Conservation (phyloP, 2,329 filamentous ascomycete genomes). For the Claviceps paspali region DNA sequence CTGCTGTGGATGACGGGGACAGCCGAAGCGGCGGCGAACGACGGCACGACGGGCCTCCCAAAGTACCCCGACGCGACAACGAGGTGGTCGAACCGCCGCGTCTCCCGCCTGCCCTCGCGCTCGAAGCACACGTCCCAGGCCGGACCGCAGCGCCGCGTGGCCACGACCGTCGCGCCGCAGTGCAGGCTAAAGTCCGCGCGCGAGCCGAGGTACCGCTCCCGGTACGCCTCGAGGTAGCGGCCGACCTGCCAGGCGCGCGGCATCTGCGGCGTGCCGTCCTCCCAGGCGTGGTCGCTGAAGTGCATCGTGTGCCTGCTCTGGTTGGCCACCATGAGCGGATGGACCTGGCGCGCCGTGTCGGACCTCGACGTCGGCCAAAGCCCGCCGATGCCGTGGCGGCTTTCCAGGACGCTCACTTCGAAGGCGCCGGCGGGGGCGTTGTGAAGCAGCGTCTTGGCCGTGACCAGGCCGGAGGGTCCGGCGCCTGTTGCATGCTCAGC, state of each 20-base stretch:
- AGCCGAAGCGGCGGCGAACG: conserved; percentile 10
- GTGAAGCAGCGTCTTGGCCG: conserved; percentile 58
- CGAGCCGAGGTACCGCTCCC: conserved; percentile 36
- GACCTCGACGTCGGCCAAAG: conserved; percentile 51
- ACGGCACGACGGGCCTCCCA: conserved; percentile 41
- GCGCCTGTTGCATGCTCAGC: conserved; percentile 33
- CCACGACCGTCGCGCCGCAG: conserved; percentile 31
- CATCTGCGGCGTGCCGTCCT: conserved; percentile 43
- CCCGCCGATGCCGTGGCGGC: conserved; percentile 50
- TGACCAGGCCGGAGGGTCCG: conserved; percentile 52
- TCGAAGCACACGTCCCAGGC: conserved; percentile 28
- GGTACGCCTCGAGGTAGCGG: conserved; percentile 52
- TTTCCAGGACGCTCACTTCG: conserved; percentile 56
- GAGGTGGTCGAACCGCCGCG: conserved; percentile 51
- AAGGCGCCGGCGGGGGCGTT: conserved; percentile 40
- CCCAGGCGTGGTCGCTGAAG: conserved; percentile 61
- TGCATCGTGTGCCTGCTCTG: conserved; percentile 63
- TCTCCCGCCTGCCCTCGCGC: conserved; percentile 22
- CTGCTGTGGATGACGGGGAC: conserved; percentile 54
- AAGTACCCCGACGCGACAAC: conserved; percentile 68
- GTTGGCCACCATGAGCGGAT: conserved; percentile 57
- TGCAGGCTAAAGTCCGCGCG: conserved; percentile 27
- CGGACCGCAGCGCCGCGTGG: conserved; percentile 17
- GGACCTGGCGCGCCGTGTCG: conserved; percentile 36
- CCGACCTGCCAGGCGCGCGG: conserved; percentile 67